Conservation (phyloP, 169 alveolate genomes). For the Amoebophrya sp. region DNA sequence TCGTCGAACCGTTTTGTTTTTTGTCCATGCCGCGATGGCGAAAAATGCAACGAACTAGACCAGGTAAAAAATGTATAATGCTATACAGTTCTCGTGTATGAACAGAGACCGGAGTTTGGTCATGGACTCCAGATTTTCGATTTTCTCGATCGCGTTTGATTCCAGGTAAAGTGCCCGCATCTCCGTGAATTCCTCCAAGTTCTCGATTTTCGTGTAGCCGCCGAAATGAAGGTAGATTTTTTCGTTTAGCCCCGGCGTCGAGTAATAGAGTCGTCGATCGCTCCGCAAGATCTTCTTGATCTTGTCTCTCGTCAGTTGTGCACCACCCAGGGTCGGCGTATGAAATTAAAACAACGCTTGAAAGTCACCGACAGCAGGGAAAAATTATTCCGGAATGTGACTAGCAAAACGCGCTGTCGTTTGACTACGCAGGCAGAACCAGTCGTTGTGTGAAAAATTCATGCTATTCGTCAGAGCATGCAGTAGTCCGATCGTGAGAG, state of each 20-base stretch:
- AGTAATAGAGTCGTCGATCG: constrained; percentile 57
- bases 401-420: no score
- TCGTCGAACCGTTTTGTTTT: no score
- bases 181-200: constrained; percentile 71
- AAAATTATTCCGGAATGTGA: no score
- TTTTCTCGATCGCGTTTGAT: constrained; percentile 70
- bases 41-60: no score
- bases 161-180: constrained; percentile 76
- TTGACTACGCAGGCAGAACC: no score
- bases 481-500: no score
- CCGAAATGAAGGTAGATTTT: constrained; percentile 74
- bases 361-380: no score
- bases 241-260: constrained; percentile 74
- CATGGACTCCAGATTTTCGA: constrained; percentile 68
- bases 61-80: no score
- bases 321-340: background rate
- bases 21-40: no score
- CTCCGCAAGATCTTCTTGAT: constrained; percentile 28
- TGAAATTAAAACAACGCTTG: no score
- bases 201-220: constrained; percentile 69
- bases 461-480: no score
- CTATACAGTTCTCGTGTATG: constrained; percentile 74
- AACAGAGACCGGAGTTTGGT: constrained; percentile 67
- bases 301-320: background rate
- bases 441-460: no score